Base-by-base conservation (phyloP, 495 filamentous ascomycete species). In the Aspergillus incahuasiensis region DNA sequence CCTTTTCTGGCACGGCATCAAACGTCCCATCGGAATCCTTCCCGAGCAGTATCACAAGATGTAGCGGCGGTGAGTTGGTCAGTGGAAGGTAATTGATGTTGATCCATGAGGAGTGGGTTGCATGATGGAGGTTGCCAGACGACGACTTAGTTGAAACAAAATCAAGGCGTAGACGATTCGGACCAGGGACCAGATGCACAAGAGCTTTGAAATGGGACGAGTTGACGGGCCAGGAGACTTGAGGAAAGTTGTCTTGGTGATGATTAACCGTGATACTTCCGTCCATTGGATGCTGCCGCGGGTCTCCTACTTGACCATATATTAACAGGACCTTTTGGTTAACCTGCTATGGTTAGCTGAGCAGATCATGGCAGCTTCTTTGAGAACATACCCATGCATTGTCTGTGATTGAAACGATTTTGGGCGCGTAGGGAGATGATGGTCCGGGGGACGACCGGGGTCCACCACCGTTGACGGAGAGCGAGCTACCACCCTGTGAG, bases 181-280 rank as follows among this genome's bases (percentile, higher is more conserved):
- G 87, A 20, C 92, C 92, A 0, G 92, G 90, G 55, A 84, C 79
- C n/a, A 97, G 79, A 67, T 95, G 88, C 11, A 95, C 79, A 32
- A 96, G 77, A 7, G 87, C 87, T 73, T 96, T 97, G 75, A 95
- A 97, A 67, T 89, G 83, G 3, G 88, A 94, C 38, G 89, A 84
- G 63, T 78, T 85, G 8, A 96, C 92, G 16, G 90, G 92, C 90
- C 90, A 96, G 39, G 74, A 71, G 13, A 83, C 88, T 7, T 87
- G 75, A 9, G 92, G 91, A 62, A 95, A 94, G 59, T 72, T 82
- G 66, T 96, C 90, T 65, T 95, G 85, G 58, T 90, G 85, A 54
- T 94, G 89, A 62, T 77, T 85, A 51, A 96, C 81, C 7, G 84
- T 91, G 43, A 97, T 60, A 32, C 69, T 86, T 47, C 94, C 94